These are phyloP conservation scores for Cyclostephanos tholiformis DNA, from an alignment of 108 stramenopile genomes.

Conservation along the genomic window DNA sequence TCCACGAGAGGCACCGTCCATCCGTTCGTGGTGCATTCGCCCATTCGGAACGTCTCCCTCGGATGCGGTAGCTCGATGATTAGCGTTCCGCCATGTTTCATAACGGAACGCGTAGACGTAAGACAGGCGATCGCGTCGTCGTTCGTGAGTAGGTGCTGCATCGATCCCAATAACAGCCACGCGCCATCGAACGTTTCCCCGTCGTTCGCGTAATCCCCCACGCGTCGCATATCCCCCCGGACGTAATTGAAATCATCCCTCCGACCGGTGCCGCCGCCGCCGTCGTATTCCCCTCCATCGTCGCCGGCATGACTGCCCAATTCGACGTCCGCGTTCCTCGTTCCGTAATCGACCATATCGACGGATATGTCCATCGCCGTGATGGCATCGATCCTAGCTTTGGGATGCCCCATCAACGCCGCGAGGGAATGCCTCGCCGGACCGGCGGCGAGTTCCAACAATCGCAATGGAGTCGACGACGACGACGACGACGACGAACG, in stretches of 20 bases:
- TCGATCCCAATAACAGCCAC: slow-evolving; percentile 80
- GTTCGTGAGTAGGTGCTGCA: slow-evolving; percentile 80
- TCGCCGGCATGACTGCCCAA: too few species aligned
- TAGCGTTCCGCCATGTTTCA: too few species aligned
- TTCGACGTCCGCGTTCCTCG: slow-evolving; percentile 55
- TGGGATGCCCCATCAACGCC: too few species aligned
- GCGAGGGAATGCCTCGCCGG: too few species aligned
- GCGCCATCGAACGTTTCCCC: slow-evolving; percentile 57
- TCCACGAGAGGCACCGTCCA: too few species aligned
- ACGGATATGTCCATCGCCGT: slow-evolving; percentile 70
- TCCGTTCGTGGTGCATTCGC: too few species aligned
- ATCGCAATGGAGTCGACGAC: too few species aligned
- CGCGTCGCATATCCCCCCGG: slow-evolving; percentile 70
- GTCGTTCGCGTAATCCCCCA: slow-evolving; percentile 3
- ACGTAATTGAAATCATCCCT: slow-evolving; percentile 57
- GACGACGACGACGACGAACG: too few species aligned
- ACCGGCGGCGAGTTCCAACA: too few species aligned
- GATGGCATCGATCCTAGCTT: slow-evolving; percentile 31
- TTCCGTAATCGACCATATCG: slow-evolving; percentile 74
- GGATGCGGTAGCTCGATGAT: too few species aligned
- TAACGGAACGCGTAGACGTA: slow-evolving; percentile 39
- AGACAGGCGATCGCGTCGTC: slow-evolving; percentile 75
- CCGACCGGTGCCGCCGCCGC: slow-evolving; percentile 37
- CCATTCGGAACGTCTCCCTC: too few species aligned
- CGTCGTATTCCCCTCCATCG: too few species aligned